Conservation (phyloP, 2,329 filamentous ascomycete species). For the Claviceps sp. region DNA sequence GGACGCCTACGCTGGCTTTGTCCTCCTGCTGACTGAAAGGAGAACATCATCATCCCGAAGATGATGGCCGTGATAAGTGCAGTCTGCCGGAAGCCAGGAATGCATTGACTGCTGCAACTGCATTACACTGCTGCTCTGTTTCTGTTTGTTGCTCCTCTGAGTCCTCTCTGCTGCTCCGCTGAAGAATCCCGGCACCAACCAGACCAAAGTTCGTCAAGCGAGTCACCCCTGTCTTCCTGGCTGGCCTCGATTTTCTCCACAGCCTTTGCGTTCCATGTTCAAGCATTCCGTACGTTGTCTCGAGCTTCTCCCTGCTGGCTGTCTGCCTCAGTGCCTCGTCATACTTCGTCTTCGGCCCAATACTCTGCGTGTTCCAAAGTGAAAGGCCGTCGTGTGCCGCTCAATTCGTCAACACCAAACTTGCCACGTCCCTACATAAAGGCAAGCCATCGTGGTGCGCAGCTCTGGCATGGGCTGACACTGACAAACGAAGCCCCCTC, state of each 20-base stretch:
- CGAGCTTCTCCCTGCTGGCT: not conserved
- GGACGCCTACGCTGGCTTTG: too few relatives aligned
- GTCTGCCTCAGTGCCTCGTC: not conserved
- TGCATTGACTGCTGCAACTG: not conserved
- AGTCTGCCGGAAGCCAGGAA: not conserved
- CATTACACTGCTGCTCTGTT: too few relatives aligned
- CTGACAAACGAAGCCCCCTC: slow-evolving; percentile 9
- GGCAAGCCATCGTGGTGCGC: not conserved
- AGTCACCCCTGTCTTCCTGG: not conserved
- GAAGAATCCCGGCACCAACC: not conserved
- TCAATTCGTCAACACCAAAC: not conserved
- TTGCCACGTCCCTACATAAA: not conserved
- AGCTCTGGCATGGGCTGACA: slow-evolving; percentile 8
- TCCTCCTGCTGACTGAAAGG: not conserved
- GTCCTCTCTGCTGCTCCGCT: too few relatives aligned
- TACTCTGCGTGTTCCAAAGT: not conserved
- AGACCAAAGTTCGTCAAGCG: not conserved
- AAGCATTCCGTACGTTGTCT: not conserved
- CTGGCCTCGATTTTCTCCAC: slow-evolving; percentile 2
- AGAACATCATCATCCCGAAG: not conserved
- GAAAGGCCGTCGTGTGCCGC: not conserved
- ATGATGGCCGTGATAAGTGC: not conserved
- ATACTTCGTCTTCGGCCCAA: not conserved
- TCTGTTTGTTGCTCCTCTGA: too few relatives aligned
- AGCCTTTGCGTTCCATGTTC: not conserved